These are phyloP conservation scores for Thermoascus crustaceus DNA, from an alignment of 2,329 filamentous ascomycete genomes.

Conservation along the genomic window DNA sequence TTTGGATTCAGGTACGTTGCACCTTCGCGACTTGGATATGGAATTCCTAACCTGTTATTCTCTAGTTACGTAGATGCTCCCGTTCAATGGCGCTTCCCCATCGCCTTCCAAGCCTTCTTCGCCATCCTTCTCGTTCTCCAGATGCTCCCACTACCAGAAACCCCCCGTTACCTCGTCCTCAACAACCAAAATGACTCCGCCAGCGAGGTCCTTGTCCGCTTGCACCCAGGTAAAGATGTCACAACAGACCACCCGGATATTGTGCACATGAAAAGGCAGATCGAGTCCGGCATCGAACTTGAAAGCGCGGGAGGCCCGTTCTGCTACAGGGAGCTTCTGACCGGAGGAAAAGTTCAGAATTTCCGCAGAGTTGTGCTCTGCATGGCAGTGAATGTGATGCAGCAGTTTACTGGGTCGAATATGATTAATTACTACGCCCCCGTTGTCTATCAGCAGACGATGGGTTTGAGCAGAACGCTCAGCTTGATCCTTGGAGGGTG, in stretches of 20 bases:
- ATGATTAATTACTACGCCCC: constrained; percentile 38
- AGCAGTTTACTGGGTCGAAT: constrained; percentile 31
- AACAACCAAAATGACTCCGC: constrained; percentile 26
- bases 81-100: constrained; percentile 38
- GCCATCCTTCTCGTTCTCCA: constrained; percentile 29
- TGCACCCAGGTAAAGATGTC: constrained; percentile 13
- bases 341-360: constrained; percentile 24
- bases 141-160: constrained; percentile 32
- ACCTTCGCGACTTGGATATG: neutral
- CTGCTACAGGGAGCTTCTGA: constrained; percentile 28
- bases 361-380: constrained; percentile 26
- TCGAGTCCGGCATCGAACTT: constrained; percentile 26
- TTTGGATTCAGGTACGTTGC: constrained; percentile 23
- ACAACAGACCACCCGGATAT: constrained; percentile 23
- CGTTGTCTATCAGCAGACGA: constrained; percentile 31
- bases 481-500: constrained; percentile 47
- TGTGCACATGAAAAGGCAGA: constrained; percentile 29
- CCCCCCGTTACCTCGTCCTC: constrained; percentile 29
- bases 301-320: constrained; percentile 26
- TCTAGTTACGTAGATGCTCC: constrained; percentile 22
- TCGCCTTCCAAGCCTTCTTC: constrained; percentile 36
- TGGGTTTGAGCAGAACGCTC: constrained; percentile 38
- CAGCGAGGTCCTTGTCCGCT: constrained; percentile 17
- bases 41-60: constrained; percentile 5
- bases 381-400: constrained; percentile 27